These are phyloP conservation scores for Phytophthora cryptogea DNA, from an alignment of 352 stramenopile genomes.

Conservation along the genomic window DNA sequence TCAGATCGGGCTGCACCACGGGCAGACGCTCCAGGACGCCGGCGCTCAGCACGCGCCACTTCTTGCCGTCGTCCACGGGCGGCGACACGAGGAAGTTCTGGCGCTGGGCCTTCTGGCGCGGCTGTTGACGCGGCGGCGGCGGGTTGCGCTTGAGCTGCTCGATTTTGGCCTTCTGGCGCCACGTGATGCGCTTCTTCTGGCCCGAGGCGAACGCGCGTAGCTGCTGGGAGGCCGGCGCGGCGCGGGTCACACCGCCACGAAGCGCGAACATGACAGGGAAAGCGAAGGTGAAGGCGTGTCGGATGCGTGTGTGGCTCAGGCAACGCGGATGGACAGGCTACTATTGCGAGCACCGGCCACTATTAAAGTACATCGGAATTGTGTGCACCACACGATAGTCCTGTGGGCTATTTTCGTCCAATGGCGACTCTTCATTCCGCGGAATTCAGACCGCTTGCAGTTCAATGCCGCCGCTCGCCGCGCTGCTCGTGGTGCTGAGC, in stretches of 20 bases:
- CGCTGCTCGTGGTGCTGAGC: conserved; percentile 9
- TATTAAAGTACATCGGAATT: no score
- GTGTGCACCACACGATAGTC: no score
- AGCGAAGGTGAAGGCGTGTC: no score
- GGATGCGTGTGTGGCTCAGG: conserved; percentile 35
- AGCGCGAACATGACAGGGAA: conserved; percentile 49
- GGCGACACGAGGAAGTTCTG: conserved; percentile 65
- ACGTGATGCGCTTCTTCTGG: conserved; percentile 56
- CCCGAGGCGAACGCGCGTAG: conserved; percentile 57
- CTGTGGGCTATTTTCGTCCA: no score
- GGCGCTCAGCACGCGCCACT: conserved; percentile 77
- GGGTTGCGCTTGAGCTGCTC: conserved; percentile 52
- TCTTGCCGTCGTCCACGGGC: conserved; percentile 73
- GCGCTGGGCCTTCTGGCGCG: conserved; percentile 51
- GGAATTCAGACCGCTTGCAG: no score
- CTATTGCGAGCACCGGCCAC: no score
- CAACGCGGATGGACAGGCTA: no score
- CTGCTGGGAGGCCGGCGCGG: conserved; percentile 21
- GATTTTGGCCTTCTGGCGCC: conserved; percentile 70
- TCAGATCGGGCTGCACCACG: conserved; percentile 72
- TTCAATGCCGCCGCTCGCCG: conserved; percentile 4
- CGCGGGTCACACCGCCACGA: conserved; percentile 40
- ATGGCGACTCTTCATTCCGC: no score
- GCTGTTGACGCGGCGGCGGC: conserved; percentile 44
- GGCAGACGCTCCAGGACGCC: conserved; percentile 76